A percentile compares a stretch with the other conserved stretches of the same genome.
phyloP scores from a whole-genome alignment of 495 filamentous ascomycete species.

The Extremus antarcticus region DNA sequence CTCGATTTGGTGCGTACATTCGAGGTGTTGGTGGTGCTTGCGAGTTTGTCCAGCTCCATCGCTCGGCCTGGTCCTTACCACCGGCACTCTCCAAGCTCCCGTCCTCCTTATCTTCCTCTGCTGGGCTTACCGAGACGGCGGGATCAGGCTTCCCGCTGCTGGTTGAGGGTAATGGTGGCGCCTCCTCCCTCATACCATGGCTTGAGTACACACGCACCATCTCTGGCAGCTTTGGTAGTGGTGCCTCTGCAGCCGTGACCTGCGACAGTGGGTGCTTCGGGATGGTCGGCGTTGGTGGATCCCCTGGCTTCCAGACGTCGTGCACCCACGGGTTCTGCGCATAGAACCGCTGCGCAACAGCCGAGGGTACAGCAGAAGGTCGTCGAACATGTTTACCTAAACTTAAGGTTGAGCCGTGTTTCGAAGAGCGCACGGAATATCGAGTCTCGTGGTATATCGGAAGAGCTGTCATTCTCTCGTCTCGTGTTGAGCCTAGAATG shows the following conservation, averaged over 20 bases:
- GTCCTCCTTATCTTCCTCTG: not conserved
- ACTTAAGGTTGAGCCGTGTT: not conserved
- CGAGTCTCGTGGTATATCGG: conserved; percentile 14
- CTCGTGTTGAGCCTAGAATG: not conserved
- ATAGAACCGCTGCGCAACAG: conserved; percentile 6
- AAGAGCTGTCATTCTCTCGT: conserved; percentile 7
- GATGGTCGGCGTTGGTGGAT: not conserved
- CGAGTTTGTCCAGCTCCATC: conserved; percentile 20
- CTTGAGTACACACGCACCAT: not conserved
- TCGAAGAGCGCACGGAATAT: conserved; percentile 16
- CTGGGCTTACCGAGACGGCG: not conserved
- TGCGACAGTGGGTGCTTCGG: not conserved
- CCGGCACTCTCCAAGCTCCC: not conserved
- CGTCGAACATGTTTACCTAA: not conserved
- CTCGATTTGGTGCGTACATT: conserved; percentile 3
- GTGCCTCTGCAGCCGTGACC: not conserved
- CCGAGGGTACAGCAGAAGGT: not conserved
- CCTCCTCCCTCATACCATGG: not conserved
- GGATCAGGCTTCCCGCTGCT: not conserved
- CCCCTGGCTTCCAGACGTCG: conserved; percentile 3
- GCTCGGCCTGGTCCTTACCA: not conserved
- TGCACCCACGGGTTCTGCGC: conserved; percentile 14
- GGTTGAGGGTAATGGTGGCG: not conserved
- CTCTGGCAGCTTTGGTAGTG: not conserved
- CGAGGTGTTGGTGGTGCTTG: conserved; percentile 17